Base-by-base conservation (phyloP, 2,329 filamentous ascomycete species). In the Exophiala viscosa region DNA sequence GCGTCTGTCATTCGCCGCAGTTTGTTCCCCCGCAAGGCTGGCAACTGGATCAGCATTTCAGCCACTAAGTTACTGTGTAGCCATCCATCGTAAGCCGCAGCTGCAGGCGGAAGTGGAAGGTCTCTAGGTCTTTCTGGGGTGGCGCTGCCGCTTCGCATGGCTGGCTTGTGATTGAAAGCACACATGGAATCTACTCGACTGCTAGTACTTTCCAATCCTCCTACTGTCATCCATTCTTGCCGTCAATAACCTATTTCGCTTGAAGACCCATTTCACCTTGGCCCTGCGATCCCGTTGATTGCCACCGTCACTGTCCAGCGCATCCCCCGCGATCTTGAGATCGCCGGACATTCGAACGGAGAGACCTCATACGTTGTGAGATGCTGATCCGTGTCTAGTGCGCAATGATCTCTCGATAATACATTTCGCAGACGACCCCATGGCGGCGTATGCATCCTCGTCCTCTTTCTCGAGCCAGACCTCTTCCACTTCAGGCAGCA, bases 401-500 rank as follows among this genome's bases (percentile, higher is more conserved):
- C 56, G 56, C 56, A 34, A 59, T 59, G 56, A 56, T 52, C 17
- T 33, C 38, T 15, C 56, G 56, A 50, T 59, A 54, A 48, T 38
- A 52, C 13, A 31, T 15, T 45, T 31, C 42, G 23, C 23, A 31
- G 35, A 47, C 31, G 46, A 43, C 54, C 54, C 56, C 42, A 62
- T 62, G 60, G 59, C 60, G 52, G 53, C 59, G 42, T 59, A 55
- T 51, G 59, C 58, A 35, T 54, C 59, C n/a, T 48, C 54, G 15
- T 51, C 55, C 20, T 48, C 57, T n/a, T 45, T 50, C 28, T 45
- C 54, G 45, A 50, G 45, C 18, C 52, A 56, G 10, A 48, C 47
- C 45, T 45, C 50, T 40, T 48, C 52, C 18, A 45, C 39, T 13
- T 36, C 56, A 14, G 48, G 43, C 41, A 53, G 17, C 45, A 45